Base-by-base conservation (phyloP, 345 rosid genomes). In the Abelmoschus esculentus region DNA sequence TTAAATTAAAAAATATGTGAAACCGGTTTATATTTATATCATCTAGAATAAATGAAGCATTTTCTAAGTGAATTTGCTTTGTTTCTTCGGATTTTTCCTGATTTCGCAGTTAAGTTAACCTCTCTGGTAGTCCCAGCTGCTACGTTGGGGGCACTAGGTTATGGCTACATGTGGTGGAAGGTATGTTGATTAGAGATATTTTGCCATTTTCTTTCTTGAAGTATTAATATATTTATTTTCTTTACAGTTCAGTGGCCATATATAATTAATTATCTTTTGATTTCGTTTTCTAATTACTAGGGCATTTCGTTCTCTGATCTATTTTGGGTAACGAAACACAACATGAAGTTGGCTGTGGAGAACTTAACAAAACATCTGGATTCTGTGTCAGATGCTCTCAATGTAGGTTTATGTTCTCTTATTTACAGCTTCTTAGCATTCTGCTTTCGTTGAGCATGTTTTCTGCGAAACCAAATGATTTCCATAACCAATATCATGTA, bases 111-210 rank as follows among this genome's bases (percentile, higher is more conserved):
- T 78, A 89, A 84, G 71, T 70, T 75, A 44, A 80, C 82, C 10
- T 76, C 85, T 34, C 79, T 87, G 26, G 70, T 96, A 70, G 69
- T 87, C 58, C 97, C 97, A 29, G 97, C 87, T 73, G 96, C 96
- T 31, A 78, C 96, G 12, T 9, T 87, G 75, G 98, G 99, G 70
- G 96, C 89, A 22, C 61, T 96, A 82, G 97, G 99, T 61, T 96
- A 96, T 83, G 98, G 96, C 70, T 96, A 96, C 73, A 90, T 92
- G 98, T 92, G 99, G 97, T 96, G 89, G 92, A 96, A 96, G 96
- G 98, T 90, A 79, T 77, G 62, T 1, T 13, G 4, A 0, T 44
- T 46, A 42, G 3, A 42, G 3, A 42, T 42, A 42, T 8, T 9
- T 42, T 42, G 46, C 13, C 13, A 9, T 42, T 42, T 42, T 9